A percentile compares a stretch with the other conserved stretches of the same genome.
Conservation (phyloP, 768 basidiomycete genomes). For the Hypsizygus marmoreus region DNA sequence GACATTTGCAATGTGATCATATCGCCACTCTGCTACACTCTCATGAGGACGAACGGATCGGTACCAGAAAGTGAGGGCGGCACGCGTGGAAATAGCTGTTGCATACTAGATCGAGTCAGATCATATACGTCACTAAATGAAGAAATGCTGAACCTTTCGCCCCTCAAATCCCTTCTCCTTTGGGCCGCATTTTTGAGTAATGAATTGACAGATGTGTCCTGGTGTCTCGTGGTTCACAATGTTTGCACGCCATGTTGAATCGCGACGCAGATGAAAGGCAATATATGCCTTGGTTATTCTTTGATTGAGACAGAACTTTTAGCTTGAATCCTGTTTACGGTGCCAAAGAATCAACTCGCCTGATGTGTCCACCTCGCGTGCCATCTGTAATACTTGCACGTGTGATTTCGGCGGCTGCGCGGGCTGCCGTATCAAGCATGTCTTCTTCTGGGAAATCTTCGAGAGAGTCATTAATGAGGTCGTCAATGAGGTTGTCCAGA, state of each 20-base stretch:
- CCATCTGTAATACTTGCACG: not conserved
- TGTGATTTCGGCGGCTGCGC: not conserved
- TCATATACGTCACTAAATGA: not conserved
- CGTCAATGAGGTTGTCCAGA: not conserved
- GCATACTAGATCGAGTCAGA: conserved; percentile 10
- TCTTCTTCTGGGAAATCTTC: not conserved
- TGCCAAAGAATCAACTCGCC: not conserved
- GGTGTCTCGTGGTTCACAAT: not conserved
- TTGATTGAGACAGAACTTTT: not conserved
- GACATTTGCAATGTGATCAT: conserved; percentile 3
- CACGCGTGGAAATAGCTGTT: conserved; percentile 18
- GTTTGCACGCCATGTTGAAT: not conserved
- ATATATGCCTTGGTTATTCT: not conserved
- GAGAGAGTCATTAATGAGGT: not conserved
- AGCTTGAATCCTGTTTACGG: not conserved
- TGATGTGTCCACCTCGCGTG: not conserved
- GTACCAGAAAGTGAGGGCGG: conserved; percentile 18
- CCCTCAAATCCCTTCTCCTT: not conserved
- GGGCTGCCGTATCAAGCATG: not conserved
- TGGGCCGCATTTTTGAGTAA: not conserved
- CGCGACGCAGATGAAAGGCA: not conserved
- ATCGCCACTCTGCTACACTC: conserved; percentile 14
- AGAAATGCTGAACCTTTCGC: not conserved
- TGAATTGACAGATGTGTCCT: not conserved
- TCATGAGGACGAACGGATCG: conserved; percentile 11